Percentiles rank a stretch among this genome's conserved stretches.
These are phyloP conservation scores for Trichoderma sp. DNA, from an alignment of 2,329 filamentous ascomycete species.

Conservation along the genomic window DNA sequence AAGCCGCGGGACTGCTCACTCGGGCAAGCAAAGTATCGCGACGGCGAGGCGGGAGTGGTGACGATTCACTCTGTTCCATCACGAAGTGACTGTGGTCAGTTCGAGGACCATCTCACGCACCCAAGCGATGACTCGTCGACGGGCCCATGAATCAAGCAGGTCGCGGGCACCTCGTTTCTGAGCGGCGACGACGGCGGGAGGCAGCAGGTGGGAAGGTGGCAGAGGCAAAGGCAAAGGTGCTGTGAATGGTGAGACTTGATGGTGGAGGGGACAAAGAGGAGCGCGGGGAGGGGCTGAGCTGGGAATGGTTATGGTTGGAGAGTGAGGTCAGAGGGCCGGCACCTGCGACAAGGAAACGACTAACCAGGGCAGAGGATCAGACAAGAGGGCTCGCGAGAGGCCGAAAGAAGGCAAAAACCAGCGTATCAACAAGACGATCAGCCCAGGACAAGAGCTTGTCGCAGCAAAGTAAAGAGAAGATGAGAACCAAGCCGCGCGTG, in stretches of 20 bases:
- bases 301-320: constrained; percentile 2
- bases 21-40: constrained; percentile 38
- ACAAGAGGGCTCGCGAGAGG: background rate
- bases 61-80: constrained; percentile 54
- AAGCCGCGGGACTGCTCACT: constrained; percentile 33
- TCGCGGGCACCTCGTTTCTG: constrained; percentile 1
- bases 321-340: constrained; percentile 26
- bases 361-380: constrained; percentile 14
- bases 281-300: constrained; percentile 24
- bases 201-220: background rate
- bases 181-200: background rate
- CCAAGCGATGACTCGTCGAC: constrained; percentile 31
- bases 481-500: background rate
- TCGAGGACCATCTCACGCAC: constrained; percentile 35
- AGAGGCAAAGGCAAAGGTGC: background rate
- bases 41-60: constrained; percentile 34
- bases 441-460: background rate
- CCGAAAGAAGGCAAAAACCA: background rate
- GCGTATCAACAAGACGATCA: background rate
- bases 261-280: constrained; percentile 11
- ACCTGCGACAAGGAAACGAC: constrained; percentile 25
- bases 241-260: no score
- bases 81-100: constrained; percentile 46
- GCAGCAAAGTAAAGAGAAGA: constrained; percentile 2
- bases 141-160: constrained; percentile 31